These are phyloP conservation scores for Cladorrhinum sp. DNA, from an alignment of 2,329 filamentous ascomycete genomes.

Conservation along the genomic window DNA sequence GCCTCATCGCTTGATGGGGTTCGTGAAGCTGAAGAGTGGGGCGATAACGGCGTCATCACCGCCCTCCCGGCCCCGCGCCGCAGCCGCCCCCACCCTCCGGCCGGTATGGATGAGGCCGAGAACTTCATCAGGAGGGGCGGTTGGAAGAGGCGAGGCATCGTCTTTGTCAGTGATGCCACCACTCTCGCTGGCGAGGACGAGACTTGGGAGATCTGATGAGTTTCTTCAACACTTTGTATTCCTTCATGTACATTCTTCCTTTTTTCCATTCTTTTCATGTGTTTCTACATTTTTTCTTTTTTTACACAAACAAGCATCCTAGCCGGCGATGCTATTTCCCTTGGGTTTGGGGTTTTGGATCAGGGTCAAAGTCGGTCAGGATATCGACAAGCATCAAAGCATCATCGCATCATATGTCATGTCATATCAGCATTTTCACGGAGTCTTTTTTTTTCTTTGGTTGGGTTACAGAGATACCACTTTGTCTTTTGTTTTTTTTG, in stretches of 20 bases:
- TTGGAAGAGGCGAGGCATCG: constrained; percentile 37
- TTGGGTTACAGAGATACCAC: constrained; percentile 9
- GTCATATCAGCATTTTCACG: background rate
- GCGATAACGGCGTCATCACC: constrained; percentile 5
- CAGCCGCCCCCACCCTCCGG: constrained; percentile 5
- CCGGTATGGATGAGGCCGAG: constrained; percentile 24
- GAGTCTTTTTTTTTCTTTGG: constrained; percentile 1
- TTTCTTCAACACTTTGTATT: background rate
- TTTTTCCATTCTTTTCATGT: background rate
- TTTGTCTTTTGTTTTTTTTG: constrained; percentile 5
- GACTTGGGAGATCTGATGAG: constrained; percentile 23
- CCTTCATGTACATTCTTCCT: background rate
- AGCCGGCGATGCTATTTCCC: background rate
- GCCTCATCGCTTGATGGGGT: constrained; percentile 4
- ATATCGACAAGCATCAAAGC: background rate
- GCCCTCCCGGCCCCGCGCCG: constrained; percentile 5
- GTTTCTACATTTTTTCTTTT: background rate
- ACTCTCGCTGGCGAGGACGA: constrained; percentile 28
- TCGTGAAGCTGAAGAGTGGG: constrained; percentile 6
- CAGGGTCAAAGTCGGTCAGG: background rate
- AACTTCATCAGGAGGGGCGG: constrained; percentile 34
- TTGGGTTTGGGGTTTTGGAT: background rate
- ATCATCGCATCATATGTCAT: background rate
- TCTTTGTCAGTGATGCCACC: constrained; percentile 28
- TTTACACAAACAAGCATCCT: background rate